A percentile compares a stretch with the other conserved stretches of the same genome.
Conservation (phyloP, 2,329 filamentous ascomycete species). For the Nemania diffusa region DNA sequence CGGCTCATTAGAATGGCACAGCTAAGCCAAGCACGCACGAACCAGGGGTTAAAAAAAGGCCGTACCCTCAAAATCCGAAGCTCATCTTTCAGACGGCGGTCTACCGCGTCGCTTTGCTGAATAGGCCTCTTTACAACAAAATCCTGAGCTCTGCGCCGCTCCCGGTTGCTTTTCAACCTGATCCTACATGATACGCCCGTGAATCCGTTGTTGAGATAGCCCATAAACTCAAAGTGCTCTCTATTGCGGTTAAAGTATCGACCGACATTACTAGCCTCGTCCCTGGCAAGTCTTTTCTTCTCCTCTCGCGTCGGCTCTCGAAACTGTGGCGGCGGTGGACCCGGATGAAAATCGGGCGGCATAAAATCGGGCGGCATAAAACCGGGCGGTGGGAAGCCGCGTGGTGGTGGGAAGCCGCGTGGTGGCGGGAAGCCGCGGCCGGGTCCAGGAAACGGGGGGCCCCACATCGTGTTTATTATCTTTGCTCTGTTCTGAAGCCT, state of each 20-base stretch:
- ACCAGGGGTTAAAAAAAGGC: neutral
- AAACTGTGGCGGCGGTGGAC: neutral
- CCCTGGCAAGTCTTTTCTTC: neutral
- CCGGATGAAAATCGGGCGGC: too few species aligned
- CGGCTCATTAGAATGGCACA: too few species aligned
- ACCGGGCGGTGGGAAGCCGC: too few species aligned
- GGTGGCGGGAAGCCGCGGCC: neutral
- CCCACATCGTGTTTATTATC: too few species aligned
- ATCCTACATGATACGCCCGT: conserved; percentile 8
- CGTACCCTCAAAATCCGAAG: neutral
- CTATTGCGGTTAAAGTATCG: neutral
- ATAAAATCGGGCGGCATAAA: too few species aligned
- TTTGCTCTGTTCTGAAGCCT: too few species aligned
- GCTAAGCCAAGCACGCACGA: too few species aligned
- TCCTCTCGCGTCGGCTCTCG: neutral
- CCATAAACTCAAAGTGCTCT: neutral
- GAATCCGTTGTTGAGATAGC: neutral
- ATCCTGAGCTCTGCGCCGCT: neutral
- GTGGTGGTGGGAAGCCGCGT: too few species aligned
- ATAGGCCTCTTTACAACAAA: conserved; percentile 9
- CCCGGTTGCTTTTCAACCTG: neutral
- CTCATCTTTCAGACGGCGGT: neutral
- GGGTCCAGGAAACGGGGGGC: too few species aligned
- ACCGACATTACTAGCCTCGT: neutral
- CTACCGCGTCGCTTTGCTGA: neutral